Evolutionary conservation across 441 rosid species (phyloP), one percentile per base, ranked within the genome.

Genomic region (Brassica balearica): DNA sequence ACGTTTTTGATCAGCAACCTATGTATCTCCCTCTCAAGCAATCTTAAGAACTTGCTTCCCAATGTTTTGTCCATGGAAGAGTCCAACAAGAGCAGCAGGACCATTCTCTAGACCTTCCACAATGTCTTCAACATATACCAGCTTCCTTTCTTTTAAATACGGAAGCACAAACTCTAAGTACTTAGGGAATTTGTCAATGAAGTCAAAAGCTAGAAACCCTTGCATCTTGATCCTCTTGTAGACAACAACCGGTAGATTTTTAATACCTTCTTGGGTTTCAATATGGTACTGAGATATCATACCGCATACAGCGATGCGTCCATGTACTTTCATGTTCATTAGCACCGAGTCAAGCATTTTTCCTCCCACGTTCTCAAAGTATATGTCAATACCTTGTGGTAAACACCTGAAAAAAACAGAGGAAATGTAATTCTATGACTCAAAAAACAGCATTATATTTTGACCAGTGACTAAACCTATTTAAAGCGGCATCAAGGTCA

Each of bases 301-400:
- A 60, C 90, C 92, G 22, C 91, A 87, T 0, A 17, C 84, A 1
- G 88, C 86, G 0, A 89, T 85, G 1, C 89, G 76, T 85, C 79
- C 79, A 65, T 64, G 71, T 2, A 1, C 9, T 19, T 86, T 91
- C 94, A 91, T 91, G 84, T 86, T 89, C 14, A 81, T 76, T n/a
- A 91, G 55, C 1, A 87, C 96, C 0, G 92, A 89, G 65, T 85
- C 90, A 69, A 72, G 89, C 90, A 89, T 92, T 63, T 91, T 84
- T 3, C 75, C 89, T 69, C 92, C 94, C 61, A 90, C 92, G 8
- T 88, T 89, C 86, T 92, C 97, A 25, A 92, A 92, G 70, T 92
- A 91, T 69, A 87, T 80, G 63, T 92, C 91, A 6, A 88, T 92
- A 2, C 95, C 91, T 1, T 86, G 77, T 0, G 93, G 94, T 12